A percentile compares a stretch with the other conserved stretches of the same genome.
Conservation (phyloP, 1,284 basidiomycete species). For the Pyrrhoderma noxium region DNA sequence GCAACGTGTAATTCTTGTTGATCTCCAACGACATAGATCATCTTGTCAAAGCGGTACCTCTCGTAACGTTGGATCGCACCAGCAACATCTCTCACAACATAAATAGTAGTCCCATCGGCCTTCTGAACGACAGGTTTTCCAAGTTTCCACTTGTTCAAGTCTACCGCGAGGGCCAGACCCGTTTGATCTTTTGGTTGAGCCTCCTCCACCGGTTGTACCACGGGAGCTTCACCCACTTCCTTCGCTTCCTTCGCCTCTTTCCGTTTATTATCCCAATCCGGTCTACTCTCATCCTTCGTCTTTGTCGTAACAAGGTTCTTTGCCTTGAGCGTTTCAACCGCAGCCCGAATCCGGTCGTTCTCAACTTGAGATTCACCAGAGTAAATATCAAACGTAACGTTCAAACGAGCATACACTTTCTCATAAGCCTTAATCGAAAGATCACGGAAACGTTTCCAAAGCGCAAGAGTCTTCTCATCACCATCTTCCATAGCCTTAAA, state of each 20-base stretch:
- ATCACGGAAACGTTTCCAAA: slow-evolving; percentile 93
- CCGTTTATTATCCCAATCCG: slow-evolving; percentile 28
- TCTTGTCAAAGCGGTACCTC: slow-evolving; percentile 94
- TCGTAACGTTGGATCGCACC: slow-evolving; percentile 91
- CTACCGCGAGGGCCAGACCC: slow-evolving; percentile 32
- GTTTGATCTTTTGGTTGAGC: slow-evolving; percentile 46
- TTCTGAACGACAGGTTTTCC: slow-evolving; percentile 90
- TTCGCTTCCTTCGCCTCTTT: slow-evolving; percentile 32
- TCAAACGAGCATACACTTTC: slow-evolving; percentile 85
- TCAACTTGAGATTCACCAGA: slow-evolving; percentile 90
- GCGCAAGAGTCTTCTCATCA: slow-evolving; percentile 72
- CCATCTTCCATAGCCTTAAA: slow-evolving; percentile 98
- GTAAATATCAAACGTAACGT: slow-evolving; percentile 92
- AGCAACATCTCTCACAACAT: slow-evolving; percentile 97
- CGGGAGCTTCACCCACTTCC: slow-evolving; percentile 33
- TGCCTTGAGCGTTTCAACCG: slow-evolving; percentile 53
- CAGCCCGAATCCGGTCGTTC: slow-evolving; percentile 70
- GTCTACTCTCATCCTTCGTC: slow-evolving; percentile 17
- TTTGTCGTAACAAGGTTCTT: slow-evolving; percentile 22
- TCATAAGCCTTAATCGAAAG: slow-evolving; percentile 89
- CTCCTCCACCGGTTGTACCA: slow-evolving; percentile 62
- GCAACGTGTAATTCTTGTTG: slow-evolving; percentile 92
- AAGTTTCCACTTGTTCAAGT: slow-evolving; percentile 84
- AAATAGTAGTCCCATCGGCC: slow-evolving; percentile 94
- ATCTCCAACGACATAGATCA: slow-evolving; percentile 94